Conservation (phyloP, 805 yeast species). For the Yarrowia sp. region DNA sequence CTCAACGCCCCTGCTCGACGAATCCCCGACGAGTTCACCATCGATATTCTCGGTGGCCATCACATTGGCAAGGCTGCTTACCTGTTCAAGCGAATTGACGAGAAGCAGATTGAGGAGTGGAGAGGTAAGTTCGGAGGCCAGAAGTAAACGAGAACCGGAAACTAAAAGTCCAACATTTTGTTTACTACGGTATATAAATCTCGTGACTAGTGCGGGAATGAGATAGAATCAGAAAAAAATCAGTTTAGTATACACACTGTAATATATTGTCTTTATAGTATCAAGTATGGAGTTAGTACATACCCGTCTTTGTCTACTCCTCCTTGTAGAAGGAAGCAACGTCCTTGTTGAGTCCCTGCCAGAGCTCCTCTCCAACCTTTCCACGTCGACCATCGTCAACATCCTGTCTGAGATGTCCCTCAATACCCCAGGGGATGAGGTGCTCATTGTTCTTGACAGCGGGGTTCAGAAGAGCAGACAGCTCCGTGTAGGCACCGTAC, state of each 20-base stretch:
- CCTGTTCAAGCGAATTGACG: slow-evolving; percentile 88
- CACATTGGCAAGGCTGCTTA: slow-evolving; percentile 87
- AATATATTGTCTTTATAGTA: neutral
- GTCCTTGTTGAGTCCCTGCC: slow-evolving; percentile 40
- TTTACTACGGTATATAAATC: neutral
- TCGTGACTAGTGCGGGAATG: neutral
- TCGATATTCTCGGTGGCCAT: slow-evolving; percentile 74
- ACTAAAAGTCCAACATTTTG: neutral
- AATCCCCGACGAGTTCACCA: slow-evolving; percentile 71
- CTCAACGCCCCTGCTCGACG: slow-evolving; percentile 76
- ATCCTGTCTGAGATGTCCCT: slow-evolving; percentile 42
- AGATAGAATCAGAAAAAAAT: neutral
- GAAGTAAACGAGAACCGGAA: neutral
- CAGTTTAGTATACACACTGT: neutral
- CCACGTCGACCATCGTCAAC: slow-evolving; percentile 37
- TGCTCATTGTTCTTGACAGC: slow-evolving; percentile 41
- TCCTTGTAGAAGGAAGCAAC: slow-evolving; percentile 11
- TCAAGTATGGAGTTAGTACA: no score
- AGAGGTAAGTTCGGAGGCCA: slow-evolving; percentile 78
- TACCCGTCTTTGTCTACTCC: neutral
- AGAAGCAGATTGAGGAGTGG: slow-evolving; percentile 82
- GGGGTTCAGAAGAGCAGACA: slow-evolving; percentile 45
- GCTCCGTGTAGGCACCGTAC: slow-evolving; percentile 47
- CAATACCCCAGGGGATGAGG: slow-evolving; percentile 45
- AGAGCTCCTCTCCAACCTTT: slow-evolving; percentile 38